Base-by-base conservation (phyloP, 371 early-diverging fungal species). In the Rhizopus arrhizus region DNA sequence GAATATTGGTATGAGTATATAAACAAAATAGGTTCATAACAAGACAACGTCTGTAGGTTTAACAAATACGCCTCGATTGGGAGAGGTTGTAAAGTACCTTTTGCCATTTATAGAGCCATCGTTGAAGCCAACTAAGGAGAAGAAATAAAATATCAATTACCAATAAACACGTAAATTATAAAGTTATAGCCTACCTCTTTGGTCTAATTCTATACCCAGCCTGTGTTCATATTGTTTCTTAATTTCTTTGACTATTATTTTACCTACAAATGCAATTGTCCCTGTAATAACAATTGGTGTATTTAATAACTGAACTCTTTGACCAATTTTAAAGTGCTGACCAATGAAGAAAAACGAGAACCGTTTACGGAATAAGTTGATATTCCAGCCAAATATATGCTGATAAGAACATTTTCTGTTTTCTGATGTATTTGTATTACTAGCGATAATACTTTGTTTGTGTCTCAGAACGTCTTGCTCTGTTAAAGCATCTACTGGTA, bases 51-150 rank as follows among this genome's bases (percentile, higher is more conserved):
- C 47, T 8, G 58, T 49, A 15, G 53, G 55, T 49, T 64, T 64
- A 6, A 64, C 64, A 49, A 64, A 64, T 4, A 64, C 41, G 9
- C 59, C 64, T 46, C 52, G 53, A 33, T 64, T 64, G 13, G 64
- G 41, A 47, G 34, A 49, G n/a, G 64, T 64, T 0, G 42, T 53
- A 49, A 64, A 64, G 31, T 77, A 77, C 4, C 66, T 60, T 45
- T 59, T 61, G 9, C 72, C 75, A 36, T 69, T 60, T 15, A 72
- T 53, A 5, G 66, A 62, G 2, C 78, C 78, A 55, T 78, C 72
- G 57, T 56, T 70, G 36, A 56, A 66, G n/a, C 78, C 75, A 22
- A 77, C 70, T 70, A 49, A n/a, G 22, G 29, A 33, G n/a, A 15
- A 13, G 11, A 15, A 12, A 7, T 10, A 16, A 41, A 15, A 52